These are phyloP conservation scores for Gossypioides kirkii DNA, from an alignment of 345 rosid genomes.

Conservation along the genomic window DNA sequence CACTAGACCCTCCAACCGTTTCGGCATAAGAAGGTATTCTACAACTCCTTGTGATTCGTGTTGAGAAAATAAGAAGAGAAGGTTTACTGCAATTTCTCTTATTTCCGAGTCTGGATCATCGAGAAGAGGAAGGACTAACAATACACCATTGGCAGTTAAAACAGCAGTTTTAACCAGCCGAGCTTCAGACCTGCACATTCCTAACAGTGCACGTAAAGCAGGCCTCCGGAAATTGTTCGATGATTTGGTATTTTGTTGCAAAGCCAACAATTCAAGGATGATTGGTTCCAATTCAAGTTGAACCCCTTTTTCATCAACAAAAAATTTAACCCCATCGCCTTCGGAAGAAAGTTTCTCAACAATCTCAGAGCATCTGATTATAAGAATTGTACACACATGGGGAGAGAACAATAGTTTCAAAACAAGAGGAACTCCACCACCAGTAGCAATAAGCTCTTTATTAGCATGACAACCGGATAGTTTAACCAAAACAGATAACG, in stretches of 20 bases:
- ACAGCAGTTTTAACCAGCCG: constrained; percentile 56
- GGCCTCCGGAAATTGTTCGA: constrained; percentile 38
- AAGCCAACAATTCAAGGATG: constrained; percentile 38
- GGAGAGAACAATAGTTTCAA: constrained; percentile 32
- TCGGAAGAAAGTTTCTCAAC: constrained; percentile 41
- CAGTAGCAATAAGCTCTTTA: constrained; percentile 45
- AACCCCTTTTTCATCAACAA: constrained; percentile 43
- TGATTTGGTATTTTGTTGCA: constrained; percentile 31
- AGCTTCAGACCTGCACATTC: constrained; percentile 46
- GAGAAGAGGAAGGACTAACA: constrained; percentile 51
- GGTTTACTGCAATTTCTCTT: constrained; percentile 49
- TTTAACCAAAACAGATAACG: constrained; percentile 44
- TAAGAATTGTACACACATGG: constrained; percentile 31
- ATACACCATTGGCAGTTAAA: constrained; percentile 41
- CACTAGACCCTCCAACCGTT: constrained; percentile 51
- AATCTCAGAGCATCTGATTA: constrained; percentile 42
- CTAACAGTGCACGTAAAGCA: constrained; percentile 43
- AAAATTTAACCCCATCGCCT: constrained; percentile 44
- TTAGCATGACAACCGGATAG: constrained; percentile 38
- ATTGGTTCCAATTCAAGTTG: constrained; percentile 44
- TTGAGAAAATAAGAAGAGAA: constrained; percentile 58
- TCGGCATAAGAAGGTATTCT: constrained; percentile 56
- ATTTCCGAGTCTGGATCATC: constrained; percentile 46
- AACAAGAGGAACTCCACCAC: constrained; percentile 51
- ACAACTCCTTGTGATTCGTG: constrained; percentile 51